Evolutionary conservation across 305 asterid genomes (phyloP), one percentile per base, ranked within the genome.

Genomic region (Solanum hybrid): DNA sequence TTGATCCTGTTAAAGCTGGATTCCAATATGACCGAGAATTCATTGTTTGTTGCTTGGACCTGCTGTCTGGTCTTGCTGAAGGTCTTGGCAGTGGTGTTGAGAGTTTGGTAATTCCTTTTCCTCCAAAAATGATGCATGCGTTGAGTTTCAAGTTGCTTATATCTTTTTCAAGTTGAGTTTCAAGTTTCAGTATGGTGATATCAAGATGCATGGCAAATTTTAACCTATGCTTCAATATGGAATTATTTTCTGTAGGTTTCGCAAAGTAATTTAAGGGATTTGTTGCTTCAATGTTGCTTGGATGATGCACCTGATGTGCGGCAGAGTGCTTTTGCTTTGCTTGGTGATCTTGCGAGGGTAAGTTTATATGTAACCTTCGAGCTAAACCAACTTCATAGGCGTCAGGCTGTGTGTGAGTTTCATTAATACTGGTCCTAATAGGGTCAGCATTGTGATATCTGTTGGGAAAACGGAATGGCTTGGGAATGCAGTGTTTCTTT

Each of bases 251-350:
- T 92, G 61, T 89, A 98, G 99, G 96, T 98, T 88, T 95, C 98
- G 86, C 99, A 95, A 93, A 95, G 98, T 94, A 95, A 94, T 93
- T 92, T 98, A 90, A 94, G 96, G 94, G 99, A 98, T 90, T 93
- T 98, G 94, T 97, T 98, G 90, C 96, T 98, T 90, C 98, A 98
- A 90, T 97, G 99, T 86, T 98, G 99, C 94, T 92, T 93, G 96
- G 99, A 98, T 93, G 99, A 97, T 88, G 96, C 98, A 83, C 93
- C 93, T 92, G 99, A 98, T 90, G 94, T 98, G 90, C 95, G 98
- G 45, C 99, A 98, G 93, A 98, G 99, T 94, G 99, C 99, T 78
- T 98, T 98, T 94, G 99, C 99, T 6, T 95, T 98, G 95, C 97
- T 98, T 89, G 99, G 99, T 11, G 99, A 98, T 90, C 98, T 98